Evolutionary conservation across 164 flowering plant genomes (phyloP).

Genomic region (Magnolia officinalis): DNA sequence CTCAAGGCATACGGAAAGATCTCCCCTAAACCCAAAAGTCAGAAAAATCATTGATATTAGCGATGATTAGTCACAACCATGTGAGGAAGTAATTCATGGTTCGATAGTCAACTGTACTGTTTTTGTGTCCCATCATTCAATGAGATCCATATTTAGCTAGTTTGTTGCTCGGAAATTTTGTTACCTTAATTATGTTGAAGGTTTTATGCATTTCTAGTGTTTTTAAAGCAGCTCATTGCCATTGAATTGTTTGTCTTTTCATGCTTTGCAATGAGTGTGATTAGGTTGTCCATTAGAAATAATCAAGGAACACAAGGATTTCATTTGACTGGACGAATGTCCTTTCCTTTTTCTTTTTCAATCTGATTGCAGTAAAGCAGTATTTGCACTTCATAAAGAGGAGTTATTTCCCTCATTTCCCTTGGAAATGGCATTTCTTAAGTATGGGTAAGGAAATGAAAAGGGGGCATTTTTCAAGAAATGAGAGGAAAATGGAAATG

Average conservation of each 20-base stretch:
- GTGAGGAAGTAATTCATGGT: neutral
- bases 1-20: constrained; percentile 55
- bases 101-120: neutral
- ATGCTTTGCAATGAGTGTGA: neutral
- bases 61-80: neutral
- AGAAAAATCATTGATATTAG: constrained; percentile 33
- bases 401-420: too few relatives aligned
- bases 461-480: too few relatives aligned
- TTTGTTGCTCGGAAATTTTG: neutral
- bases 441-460: too few relatives aligned
- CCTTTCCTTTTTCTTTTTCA: too few relatives aligned
- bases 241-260: neutral
- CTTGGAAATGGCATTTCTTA: too few relatives aligned
- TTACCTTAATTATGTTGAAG: neutral
- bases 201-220: neutral
- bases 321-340: too few relatives aligned
- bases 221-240: neutral
- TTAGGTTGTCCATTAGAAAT: neutral
- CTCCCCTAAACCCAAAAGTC: constrained; percentile 35
- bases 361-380: too few relatives aligned
- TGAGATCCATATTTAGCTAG: neutral
- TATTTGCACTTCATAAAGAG: too few relatives aligned
- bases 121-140: neutral
- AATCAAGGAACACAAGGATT: too few relatives aligned
- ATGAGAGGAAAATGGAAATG: too few relatives aligned